Base-by-base conservation (phyloP, 306 rosid genomes). In the Mucuna pruriens region DNA sequence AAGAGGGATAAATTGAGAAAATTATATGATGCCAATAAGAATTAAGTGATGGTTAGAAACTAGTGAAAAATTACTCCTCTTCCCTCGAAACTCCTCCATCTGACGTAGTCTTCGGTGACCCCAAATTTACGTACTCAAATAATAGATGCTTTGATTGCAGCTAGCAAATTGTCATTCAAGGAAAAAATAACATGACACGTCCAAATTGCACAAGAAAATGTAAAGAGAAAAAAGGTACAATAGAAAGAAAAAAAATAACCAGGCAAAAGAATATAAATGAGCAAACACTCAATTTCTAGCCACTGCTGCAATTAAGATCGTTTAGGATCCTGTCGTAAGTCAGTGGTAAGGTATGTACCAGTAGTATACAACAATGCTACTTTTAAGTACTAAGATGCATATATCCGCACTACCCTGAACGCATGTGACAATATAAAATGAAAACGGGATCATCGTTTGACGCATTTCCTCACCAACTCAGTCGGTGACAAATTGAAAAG, bases 331-430 rank as follows among this genome's bases (percentile, higher is more conserved):
- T 15, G 79, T 52, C 58, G 61, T 39, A 17, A 48, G 66, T 74
- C 86, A 45, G 81, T 23, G 72, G 80, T 76, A 55, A 79, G 75
- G 77, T 38, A 75, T 69, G 78, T 83, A 57, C 45, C 71, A 63
- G 83, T 75, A 87, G 88, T 81, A 66, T 85, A 81, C 89, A 89
- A 87, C 87, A 75, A 49, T 71, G 83, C 86, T 85, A 77, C 64
- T 86, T 84, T 65, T 58, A 71, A 71, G 81, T 73, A 71, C 70
- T 45, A 83, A 75, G 78, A 82, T 52, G 66, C 78, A 82, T 78
- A 70, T 77, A 79, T 82, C 84, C 74, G 75, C 83, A 75, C 77
- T 85, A 67, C 51, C 65, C 81, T 77, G 70, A 77, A 80, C 62
- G 33, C 83, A 55, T 45, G 62, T 31, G 83, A 19, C 65, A 84